Conservation (phyloP, 495 filamentous ascomycete species). For the Annulohypoxylon moriforme region DNA sequence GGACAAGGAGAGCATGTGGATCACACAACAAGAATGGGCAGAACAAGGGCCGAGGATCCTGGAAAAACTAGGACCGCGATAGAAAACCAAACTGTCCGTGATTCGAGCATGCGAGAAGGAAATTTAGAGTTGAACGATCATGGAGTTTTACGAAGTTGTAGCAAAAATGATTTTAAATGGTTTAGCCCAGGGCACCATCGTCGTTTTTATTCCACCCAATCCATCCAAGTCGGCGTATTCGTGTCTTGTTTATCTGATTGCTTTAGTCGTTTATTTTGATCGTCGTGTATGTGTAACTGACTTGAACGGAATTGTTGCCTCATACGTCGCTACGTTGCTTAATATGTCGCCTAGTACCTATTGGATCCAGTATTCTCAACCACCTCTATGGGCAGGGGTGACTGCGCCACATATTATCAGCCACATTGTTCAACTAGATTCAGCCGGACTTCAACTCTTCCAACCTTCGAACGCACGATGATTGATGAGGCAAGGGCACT, state of each 20-base stretch:
- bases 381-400: slow-evolving; percentile 19
- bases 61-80: slow-evolving; percentile 90
- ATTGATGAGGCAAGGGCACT: not conserved
- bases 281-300: not conserved
- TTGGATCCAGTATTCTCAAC: not conserved
- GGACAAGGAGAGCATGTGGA: slow-evolving; percentile 99
- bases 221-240: not conserved
- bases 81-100: slow-evolving; percentile 30
- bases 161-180: slow-evolving; percentile 36
- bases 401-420: slow-evolving; percentile 37
- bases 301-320: not conserved
- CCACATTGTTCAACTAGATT: slow-evolving; percentile 13
- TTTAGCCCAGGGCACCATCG: not conserved
- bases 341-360: not conserved
- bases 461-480: slow-evolving; percentile 4
- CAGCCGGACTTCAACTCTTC: not conserved
- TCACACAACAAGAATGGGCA: slow-evolving; percentile 94
- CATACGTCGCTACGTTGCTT: not conserved
- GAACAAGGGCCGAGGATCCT: slow-evolving; percentile 89
- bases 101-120: slow-evolving; percentile 6
- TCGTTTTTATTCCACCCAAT: slow-evolving; percentile 8
- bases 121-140: slow-evolving; percentile 24
- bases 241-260: not conserved
- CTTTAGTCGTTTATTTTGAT: not conserved
- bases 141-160: slow-evolving; percentile 41